Percentiles rank a stretch among this genome's conserved stretches.
These are phyloP conservation scores for Parascedosporium putredinis DNA, from an alignment of 2,329 filamentous ascomycete species.

Conservation along the genomic window DNA sequence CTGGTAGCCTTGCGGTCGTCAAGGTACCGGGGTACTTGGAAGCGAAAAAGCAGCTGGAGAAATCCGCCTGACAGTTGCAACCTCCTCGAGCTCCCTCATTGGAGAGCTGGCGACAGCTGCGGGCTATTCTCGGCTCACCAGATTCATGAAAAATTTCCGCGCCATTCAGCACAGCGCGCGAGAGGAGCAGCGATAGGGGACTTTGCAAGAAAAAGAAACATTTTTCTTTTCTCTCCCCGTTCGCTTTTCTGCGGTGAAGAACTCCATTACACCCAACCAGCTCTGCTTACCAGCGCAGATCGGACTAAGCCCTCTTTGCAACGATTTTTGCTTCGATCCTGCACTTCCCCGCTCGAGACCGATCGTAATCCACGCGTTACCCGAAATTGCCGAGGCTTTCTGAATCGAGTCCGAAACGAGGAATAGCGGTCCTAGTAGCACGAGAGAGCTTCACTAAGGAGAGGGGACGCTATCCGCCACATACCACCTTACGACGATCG, in stretches of 20 bases:
- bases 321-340: neutral
- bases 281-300: neutral
- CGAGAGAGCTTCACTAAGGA: neutral
- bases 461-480: neutral
- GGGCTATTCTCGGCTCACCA: conserved; percentile 8
- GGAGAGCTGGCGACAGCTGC: neutral
- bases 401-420: no score
- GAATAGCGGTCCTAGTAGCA: neutral
- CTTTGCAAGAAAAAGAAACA: no score
- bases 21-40: neutral
- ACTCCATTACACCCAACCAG: no score
- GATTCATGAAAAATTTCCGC: no score
- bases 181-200: no score
- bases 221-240: no score
- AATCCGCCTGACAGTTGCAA: neutral
- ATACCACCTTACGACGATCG: neutral
- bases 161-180: no score
- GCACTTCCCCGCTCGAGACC: conserved; percentile 1
- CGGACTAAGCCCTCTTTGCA: neutral
- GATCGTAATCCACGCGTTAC: neutral
- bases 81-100: neutral
- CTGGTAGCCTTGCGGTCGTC: neutral
- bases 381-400: conserved; percentile 1
- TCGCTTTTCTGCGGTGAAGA: no score
- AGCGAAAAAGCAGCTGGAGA: neutral